Conservation (phyloP, 106 monocot genomes). For the Dioscorea alata region DNA sequence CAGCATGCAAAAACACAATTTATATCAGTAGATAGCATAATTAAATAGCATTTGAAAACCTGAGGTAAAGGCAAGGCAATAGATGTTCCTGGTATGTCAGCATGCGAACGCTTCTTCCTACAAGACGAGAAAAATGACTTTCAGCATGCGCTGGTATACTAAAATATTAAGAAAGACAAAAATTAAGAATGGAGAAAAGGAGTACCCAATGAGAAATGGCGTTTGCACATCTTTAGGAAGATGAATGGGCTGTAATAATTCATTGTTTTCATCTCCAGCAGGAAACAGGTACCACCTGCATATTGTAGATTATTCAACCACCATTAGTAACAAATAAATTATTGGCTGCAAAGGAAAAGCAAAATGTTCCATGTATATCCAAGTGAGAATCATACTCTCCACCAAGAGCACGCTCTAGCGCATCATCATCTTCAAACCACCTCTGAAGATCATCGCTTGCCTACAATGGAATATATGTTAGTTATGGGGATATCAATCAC, state of each 20-base stretch:
- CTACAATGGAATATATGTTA: slow-evolving; percentile 28
- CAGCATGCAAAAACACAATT: not conserved
- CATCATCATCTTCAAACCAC: slow-evolving; percentile 99
- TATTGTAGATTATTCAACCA: not conserved
- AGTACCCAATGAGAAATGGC: slow-evolving; percentile 47
- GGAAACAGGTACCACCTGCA: slow-evolving; percentile 90
- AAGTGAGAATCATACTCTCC: slow-evolving; percentile 74
- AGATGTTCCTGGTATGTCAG: slow-evolving; percentile 18
- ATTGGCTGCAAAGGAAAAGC: not conserved
- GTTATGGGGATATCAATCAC: not conserved
- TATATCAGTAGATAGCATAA: not conserved
- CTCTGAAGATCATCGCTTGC: slow-evolving; percentile 68
- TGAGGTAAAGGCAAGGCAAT: slow-evolving; percentile 56
- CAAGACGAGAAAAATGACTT: not conserved
- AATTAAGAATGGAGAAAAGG: not conserved
- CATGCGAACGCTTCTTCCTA: slow-evolving; percentile 38
- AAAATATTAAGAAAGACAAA: not conserved
- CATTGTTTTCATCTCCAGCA: slow-evolving; percentile 18
- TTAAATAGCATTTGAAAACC: slow-evolving; percentile 24
- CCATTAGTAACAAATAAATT: not conserved
- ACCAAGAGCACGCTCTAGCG: slow-evolving; percentile 78
- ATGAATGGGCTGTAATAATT: slow-evolving; percentile 40
- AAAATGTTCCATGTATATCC: not conserved
- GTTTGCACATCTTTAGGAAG: slow-evolving; percentile 53
- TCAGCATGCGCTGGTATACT: not conserved